These are phyloP conservation scores for Solanum gandarillasii DNA, from an alignment of 257 asterid species.

Conservation along the genomic window DNA sequence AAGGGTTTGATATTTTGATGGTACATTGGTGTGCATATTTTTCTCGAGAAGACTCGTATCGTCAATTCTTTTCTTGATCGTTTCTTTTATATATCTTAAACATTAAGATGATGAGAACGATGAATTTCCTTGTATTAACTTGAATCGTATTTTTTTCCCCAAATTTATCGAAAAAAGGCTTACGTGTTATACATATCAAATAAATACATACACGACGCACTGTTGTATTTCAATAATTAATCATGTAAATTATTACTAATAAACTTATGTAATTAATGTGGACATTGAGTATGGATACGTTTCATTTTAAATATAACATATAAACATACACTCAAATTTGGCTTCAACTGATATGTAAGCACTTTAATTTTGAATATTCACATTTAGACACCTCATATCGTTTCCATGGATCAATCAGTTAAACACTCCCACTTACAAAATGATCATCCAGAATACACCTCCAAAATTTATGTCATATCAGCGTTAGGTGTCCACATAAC, in stretches of 20 bases:
- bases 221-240: not conserved
- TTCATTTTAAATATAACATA: too few species aligned
- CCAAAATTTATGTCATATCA: not conserved
- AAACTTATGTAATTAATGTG: not conserved
- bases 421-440: not conserved
- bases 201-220: too few species aligned
- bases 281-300: not conserved
- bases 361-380: not conserved
- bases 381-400: accelerated
- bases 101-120: too few species aligned
- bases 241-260: not conserved
- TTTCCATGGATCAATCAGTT: not conserved
- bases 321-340: too few species aligned
- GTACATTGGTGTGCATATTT: too few species aligned
- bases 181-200: not conserved
- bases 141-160: not conserved
- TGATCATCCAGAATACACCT: too few species aligned
- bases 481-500: not conserved
- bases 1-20: not conserved
- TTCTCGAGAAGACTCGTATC: too few species aligned
- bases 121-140: not conserved
- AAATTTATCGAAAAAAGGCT: too few species aligned
- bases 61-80: too few species aligned
- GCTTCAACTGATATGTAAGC: not conserved
- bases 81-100: too few species aligned